A percentile compares a stretch with the other conserved stretches of the same genome.
phyloP scores from a whole-genome alignment of 2,329 filamentous ascomycete species.

The Dactylellina haptotyla region DNA sequence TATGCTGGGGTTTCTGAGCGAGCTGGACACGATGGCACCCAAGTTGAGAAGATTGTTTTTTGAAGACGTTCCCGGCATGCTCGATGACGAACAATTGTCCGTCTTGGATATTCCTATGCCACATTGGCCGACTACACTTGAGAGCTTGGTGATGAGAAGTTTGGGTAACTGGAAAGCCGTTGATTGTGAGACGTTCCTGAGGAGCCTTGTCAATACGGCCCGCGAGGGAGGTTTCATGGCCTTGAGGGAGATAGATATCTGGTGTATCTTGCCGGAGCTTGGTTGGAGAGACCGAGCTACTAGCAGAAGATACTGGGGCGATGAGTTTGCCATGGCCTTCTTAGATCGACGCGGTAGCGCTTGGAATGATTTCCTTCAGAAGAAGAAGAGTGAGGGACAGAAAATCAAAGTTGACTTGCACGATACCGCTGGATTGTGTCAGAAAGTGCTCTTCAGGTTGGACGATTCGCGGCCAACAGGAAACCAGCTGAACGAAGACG shows the following conservation, averaged over 20 bases:
- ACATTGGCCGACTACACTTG: conserved; percentile 34
- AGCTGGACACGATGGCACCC: conserved; percentile 33
- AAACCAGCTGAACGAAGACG: conserved; percentile 42
- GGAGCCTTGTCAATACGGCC: conserved; percentile 29
- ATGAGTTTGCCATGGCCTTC: conserved; percentile 48
- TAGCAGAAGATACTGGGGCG: conserved; percentile 39
- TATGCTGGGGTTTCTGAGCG: conserved; percentile 26
- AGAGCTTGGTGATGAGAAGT: conserved; percentile 38
- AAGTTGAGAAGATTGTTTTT: conserved; percentile 35
- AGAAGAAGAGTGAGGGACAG: conserved; percentile 38
- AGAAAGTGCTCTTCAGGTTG: conserved; percentile 40
- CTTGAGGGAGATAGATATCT: conserved; percentile 43
- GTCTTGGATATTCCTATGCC: conserved; percentile 41
- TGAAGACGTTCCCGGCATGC: conserved; percentile 36
- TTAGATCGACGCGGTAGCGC: conserved; percentile 34
- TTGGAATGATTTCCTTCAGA: conserved; percentile 37
- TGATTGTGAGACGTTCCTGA: conserved; percentile 36
- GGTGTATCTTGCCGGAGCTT: conserved; percentile 49
- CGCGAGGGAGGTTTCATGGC: conserved; percentile 31
- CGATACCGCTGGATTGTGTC: conserved; percentile 23
- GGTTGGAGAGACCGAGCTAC: conserved; percentile 44
- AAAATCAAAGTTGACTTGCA: conserved; percentile 21
- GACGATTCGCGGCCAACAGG: conserved; percentile 48
- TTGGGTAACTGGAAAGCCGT: conserved; percentile 42
- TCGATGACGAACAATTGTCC: conserved; percentile 10